Base-by-base conservation (phyloP, 1,284 basidiomycete genomes). In the Fomitopsis betulina region DNA sequence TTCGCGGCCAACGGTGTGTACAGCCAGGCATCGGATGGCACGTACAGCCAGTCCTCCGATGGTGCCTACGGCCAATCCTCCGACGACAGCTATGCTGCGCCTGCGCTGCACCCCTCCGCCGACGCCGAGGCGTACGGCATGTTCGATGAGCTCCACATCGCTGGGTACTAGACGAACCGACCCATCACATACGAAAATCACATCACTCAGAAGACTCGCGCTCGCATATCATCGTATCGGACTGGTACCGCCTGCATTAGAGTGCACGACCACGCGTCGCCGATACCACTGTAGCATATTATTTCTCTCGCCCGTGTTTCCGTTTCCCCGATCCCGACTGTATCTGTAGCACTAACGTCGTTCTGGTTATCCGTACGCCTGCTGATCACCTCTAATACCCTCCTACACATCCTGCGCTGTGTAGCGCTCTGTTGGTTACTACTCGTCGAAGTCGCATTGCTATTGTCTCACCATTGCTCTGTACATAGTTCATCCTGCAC, bases 221-320 rank as follows among this genome's bases (percentile, higher is more conserved):
- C 27, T 32, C 47, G 47, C 27, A 30, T 33, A 23, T 4, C 35
- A 37, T 37, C 35, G 35, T 37, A 13, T 32, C 17, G 49, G 49
- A 51, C 49, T 30, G n/a, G 19, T 15, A 19, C n/a, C 12, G 17
- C 25, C 30, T 51, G n/a, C 49, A 51, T 25, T 25, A 33, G 33
- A 51, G 32, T 32, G 33, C 21, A 37, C 49, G 8, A 15, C 49
- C 32, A 32, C 33, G 49, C 49, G 19, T 35, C 49, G 49, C n/a
- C 17, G 19, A 51, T 51, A 51, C 49, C 49, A 51, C 49, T 51
- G 49, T 51, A 51, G 32, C 49, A 51, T 51, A n/a, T n/a, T n/a
- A n/a, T 33, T 6, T 32, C 17, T n/a, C 15, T 51, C 19, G 27
- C 27, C 1, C 2, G 27, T 23, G 49, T 21, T 32, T 37, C 49